These are phyloP conservation scores for Thelephora ganbajun DNA, from an alignment of 768 basidiomycete species.

Conservation along the genomic window DNA sequence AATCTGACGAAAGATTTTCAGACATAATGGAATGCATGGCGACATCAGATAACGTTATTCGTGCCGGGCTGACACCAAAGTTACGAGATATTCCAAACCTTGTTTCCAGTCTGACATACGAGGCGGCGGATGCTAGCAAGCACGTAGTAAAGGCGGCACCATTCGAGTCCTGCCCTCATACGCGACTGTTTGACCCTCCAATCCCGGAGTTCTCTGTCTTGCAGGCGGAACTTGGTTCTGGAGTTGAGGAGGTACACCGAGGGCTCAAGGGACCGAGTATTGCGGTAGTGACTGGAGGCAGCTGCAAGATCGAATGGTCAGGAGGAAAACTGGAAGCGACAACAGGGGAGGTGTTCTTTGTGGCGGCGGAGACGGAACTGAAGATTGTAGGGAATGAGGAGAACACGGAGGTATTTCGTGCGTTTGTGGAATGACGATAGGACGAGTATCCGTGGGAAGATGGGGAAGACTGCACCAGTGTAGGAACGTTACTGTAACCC, in stretches of 20 bases:
- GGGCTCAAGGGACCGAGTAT: constrained; percentile 77
- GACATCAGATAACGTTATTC: constrained; percentile 96
- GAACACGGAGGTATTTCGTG: constrained; percentile 46
- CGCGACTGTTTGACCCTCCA: constrained; percentile 76
- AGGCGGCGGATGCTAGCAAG: constrained; percentile 46
- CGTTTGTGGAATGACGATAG: constrained; percentile 36
- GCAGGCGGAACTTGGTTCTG: constrained; percentile 32
- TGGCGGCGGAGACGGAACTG: constrained; percentile 58
- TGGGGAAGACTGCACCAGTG: not conserved
- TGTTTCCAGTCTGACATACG: constrained; percentile 77
- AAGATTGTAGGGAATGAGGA: constrained; percentile 26
- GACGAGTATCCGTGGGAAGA: not conserved
- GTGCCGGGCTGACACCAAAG: constrained; percentile 95
- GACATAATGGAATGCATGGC: constrained; percentile 99
- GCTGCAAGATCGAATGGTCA: constrained; percentile 41
- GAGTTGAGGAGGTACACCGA: constrained; percentile 38
- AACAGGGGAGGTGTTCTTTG: constrained; percentile 68
- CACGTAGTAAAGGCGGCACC: constrained; percentile 54
- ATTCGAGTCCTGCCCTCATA: constrained; percentile 23
- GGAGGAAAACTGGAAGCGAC: constrained; percentile 25
- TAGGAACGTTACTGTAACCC: no score
- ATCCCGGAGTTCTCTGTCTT: constrained; percentile 90
- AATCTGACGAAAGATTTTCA: constrained; percentile 16
- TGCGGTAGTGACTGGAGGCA: constrained; percentile 59
- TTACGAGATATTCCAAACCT: constrained; percentile 88